Evolutionary conservation across 768 basidiomycete species (phyloP).

Genomic region (Piloderma croceum): DNA sequence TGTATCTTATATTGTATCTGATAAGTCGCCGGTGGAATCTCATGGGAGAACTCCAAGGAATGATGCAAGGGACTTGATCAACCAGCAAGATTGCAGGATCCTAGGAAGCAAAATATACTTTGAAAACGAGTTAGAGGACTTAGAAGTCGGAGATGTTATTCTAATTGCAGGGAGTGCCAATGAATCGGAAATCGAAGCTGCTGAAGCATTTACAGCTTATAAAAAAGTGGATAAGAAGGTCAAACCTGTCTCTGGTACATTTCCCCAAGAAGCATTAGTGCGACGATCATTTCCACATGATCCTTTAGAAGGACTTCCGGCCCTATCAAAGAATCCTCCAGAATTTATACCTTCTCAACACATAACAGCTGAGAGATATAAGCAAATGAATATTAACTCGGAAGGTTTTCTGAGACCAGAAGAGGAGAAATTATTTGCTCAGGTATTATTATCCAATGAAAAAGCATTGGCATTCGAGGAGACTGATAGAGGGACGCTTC

Average conservation of each 20-base stretch:
- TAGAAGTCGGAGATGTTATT: not conserved
- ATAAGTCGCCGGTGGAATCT: too few relatives aligned
- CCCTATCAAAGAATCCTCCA: constrained; percentile 25
- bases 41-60: too few relatives aligned
- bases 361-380: constrained; percentile 18
- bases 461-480: constrained; percentile 27
- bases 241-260: constrained; percentile 29
- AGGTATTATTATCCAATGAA: constrained; percentile 21
- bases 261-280: constrained; percentile 30
- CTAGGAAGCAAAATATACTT: too few relatives aligned
- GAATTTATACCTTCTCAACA: constrained; percentile 21
- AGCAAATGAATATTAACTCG: constrained; percentile 18
- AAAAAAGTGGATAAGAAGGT: constrained; percentile 28
- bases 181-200: not conserved
- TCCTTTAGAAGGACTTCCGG: constrained; percentile 25
- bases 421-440: constrained; percentile 20
- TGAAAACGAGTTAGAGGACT: too few relatives aligned
- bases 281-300: constrained; percentile 26
- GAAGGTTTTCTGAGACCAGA: constrained; percentile 24
- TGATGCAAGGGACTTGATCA: too few relatives aligned
- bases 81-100: too few relatives aligned
- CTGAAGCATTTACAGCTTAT: too few relatives aligned
- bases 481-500: constrained; percentile 19
- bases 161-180: not conserved
- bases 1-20: too few relatives aligned